Evolutionary conservation across 1,139 yeast species (phyloP).

Genomic region (Yamadazyma friedrichii): DNA sequence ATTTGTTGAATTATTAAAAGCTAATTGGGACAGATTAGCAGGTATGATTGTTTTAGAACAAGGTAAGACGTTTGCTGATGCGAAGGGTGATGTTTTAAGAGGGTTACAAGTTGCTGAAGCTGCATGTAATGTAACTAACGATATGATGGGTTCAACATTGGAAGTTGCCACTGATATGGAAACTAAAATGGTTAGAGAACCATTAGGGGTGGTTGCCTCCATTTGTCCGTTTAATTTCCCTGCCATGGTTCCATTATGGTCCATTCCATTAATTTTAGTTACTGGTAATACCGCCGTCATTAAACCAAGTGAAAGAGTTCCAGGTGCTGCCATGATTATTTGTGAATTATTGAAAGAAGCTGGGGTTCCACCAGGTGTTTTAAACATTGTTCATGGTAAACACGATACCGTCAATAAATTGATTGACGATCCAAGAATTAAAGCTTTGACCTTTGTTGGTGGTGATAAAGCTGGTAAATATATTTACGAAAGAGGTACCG

Average conservation of each 20-base stretch:
- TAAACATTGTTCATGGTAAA: conserved; percentile 74
- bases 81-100: conserved; percentile 75
- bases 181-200: conserved; percentile 70
- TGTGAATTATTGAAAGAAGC: conserved; percentile 76
- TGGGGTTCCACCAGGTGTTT: conserved; percentile 76
- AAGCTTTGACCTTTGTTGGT: conserved; percentile 78
- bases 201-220: conserved; percentile 65
- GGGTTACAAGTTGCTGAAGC: conserved; percentile 84
- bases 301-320: conserved; percentile 78
- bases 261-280: conserved; percentile 70
- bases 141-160: conserved; percentile 62
- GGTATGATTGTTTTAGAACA: conserved; percentile 73
- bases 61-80: conserved; percentile 78
- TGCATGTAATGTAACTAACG: conserved; percentile 58
- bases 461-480: conserved; percentile 76
- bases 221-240: conserved; percentile 81
- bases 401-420: conserved; percentile 75
- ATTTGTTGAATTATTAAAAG: conserved; percentile 64
- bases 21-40: conserved; percentile 71
- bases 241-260: conserved; percentile 86
- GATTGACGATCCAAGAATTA: conserved; percentile 72
- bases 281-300: conserved; percentile 77
- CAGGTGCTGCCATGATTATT: conserved; percentile 76
- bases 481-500: conserved; percentile 64
- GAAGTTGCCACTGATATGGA: conserved; percentile 79